These are phyloP conservation scores for Dovyalis caffra DNA, from an alignment of 345 rosid genomes.

Conservation along the genomic window DNA sequence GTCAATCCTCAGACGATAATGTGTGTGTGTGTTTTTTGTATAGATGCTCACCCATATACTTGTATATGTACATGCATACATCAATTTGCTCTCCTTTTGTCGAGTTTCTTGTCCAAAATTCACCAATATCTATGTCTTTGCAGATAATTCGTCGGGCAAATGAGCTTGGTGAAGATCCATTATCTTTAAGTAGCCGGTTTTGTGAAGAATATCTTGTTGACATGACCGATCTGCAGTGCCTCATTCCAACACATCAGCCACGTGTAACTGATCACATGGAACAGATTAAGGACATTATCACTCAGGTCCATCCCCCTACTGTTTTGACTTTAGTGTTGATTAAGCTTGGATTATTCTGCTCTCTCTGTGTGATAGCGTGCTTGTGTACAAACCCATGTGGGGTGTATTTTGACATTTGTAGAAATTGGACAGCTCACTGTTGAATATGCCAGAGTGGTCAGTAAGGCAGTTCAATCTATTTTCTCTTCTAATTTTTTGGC, in stretches of 20 bases:
- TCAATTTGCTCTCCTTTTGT: background rate
- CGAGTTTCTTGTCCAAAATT: background rate
- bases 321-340: background rate
- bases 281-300: slow-evolving; percentile 69
- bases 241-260: slow-evolving; percentile 76
- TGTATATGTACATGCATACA: background rate
- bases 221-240: slow-evolving; percentile 76
- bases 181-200: slow-evolving; percentile 55
- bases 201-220: slow-evolving; percentile 77
- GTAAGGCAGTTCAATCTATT: background rate
- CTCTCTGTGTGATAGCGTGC: background rate
- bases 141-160: slow-evolving; percentile 80
- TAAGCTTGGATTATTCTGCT: background rate
- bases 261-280: slow-evolving; percentile 75
- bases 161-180: slow-evolving; percentile 53
- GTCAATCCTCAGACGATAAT: background rate
- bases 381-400: background rate
- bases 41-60: background rate
- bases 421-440: background rate
- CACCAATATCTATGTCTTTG: slow-evolving; percentile 11
- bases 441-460: background rate
- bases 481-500: background rate
- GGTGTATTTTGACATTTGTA: background rate
- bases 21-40: background rate
- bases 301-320: slow-evolving; percentile 33